Percentiles rank a stretch among this genome's conserved stretches.
Conservation (phyloP, 176 grass and related monocot species). For the Alloteropsis semialata region DNA sequence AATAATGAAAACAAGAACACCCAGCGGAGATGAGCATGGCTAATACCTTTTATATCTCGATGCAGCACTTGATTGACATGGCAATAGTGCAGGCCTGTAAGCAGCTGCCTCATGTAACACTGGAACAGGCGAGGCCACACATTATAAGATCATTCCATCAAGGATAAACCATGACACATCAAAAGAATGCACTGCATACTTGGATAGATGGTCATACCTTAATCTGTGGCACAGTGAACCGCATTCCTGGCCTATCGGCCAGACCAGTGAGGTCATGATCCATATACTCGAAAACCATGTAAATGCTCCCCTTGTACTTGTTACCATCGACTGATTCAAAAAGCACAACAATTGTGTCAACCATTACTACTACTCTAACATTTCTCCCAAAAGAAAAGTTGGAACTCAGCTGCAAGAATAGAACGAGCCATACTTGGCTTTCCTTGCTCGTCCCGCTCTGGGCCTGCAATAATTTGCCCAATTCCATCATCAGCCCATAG, state of each 20-base stretch:
- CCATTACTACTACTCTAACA: background rate
- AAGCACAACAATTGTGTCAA: background rate
- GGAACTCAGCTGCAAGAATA: conserved; percentile 6
- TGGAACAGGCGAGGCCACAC: conserved; percentile 3
- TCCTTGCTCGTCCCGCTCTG: conserved; percentile 89
- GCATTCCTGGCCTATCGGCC: conserved; percentile 80
- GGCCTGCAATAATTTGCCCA: conserved; percentile 50
- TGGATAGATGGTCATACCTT: conserved; percentile 57
- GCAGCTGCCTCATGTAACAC: conserved; percentile 97
- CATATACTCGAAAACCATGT: conserved; percentile 91
- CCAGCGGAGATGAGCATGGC: background rate
- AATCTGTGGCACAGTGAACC: conserved; percentile 88
- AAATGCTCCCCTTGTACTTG: conserved; percentile 82
- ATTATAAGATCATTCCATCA: background rate
- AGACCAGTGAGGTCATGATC: conserved; percentile 93
- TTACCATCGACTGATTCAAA: conserved; percentile 47
- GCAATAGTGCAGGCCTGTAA: conserved; percentile 93
- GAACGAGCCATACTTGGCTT: conserved; percentile 53
- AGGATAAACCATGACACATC: conserved; percentile 1
- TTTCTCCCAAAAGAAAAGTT: conserved; percentile 10
- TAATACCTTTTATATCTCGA: conserved; percentile 91
- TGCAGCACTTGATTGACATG: conserved; percentile 95
- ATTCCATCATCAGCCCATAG: background rate
- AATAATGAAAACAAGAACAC: background rate
- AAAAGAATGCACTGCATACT: background rate